A percentile compares a stretch with the other conserved stretches of the same genome.
Evolutionary conservation across 208 protist genomes (phyloP).

Genomic region (Polymyxa betae): DNA sequence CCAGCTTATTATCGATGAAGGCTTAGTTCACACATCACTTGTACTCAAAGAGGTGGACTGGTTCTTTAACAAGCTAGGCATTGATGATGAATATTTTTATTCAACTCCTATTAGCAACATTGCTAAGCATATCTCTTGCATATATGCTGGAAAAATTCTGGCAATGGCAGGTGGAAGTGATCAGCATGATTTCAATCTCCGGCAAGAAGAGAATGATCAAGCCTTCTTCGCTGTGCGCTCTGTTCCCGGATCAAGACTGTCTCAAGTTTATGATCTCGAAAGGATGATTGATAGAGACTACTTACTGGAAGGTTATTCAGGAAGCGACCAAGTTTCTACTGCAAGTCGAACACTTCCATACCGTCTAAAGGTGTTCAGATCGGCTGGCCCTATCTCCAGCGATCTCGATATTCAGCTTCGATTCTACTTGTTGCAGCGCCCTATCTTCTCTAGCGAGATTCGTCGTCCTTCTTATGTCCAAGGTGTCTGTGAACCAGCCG

Average conservation of each 20-base stretch:
- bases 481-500: neutral
- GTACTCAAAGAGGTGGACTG: conserved; percentile 12
- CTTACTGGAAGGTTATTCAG: conserved; percentile 21
- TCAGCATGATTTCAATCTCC: neutral
- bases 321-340: neutral
- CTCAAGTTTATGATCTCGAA: conserved; percentile 48
- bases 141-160: conserved; percentile 35
- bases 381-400: neutral
- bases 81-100: conserved; percentile 45
- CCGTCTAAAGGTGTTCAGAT: conserved; percentile 29
- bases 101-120: conserved; percentile 9
- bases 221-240: conserved; percentile 39
- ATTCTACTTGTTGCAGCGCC: conserved; percentile 31
- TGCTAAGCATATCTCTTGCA: conserved; percentile 11
- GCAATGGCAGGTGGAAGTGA: neutral
- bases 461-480: neutral
- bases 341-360: neutral
- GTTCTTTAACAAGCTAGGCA: neutral
- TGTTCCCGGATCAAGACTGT: neutral
- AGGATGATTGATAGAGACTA: neutral
- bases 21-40: conserved; percentile 37
- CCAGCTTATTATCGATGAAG: conserved; percentile 38
- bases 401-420: conserved; percentile 34
- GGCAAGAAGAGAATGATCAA: conserved; percentile 42
- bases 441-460: neutral